Base-by-base conservation (phyloP, 1,284 basidiomycete genomes). In the Trichosporon coremiiforme region DNA sequence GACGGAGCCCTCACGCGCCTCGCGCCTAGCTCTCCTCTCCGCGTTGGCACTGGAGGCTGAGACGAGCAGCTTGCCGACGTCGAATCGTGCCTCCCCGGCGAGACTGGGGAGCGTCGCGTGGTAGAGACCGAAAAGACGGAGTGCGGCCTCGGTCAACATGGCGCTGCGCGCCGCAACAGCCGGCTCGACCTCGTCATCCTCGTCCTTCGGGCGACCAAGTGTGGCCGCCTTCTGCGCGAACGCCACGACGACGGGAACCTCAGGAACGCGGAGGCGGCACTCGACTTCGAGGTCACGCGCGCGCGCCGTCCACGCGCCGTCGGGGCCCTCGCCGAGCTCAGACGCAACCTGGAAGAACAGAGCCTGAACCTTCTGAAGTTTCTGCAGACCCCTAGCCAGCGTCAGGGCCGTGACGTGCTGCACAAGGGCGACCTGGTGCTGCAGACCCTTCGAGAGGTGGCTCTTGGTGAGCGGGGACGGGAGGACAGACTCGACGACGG, bases 51-150 rank as follows among this genome's bases (percentile, higher is more conserved):
- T 83, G 35, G 86, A 83, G 64, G 87, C 85, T 66, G 85, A 88
- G 65, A 86, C 85, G 22, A 95, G 83, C 35, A 95, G 81, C 78
- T 93, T 93, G 13, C 93, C 93, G 20, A 91, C 88, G 79, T 98
- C 95, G 77, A 95, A 95, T 64, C 89, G 87, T 7, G 89, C 88
- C 79, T 95, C 94, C 0, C 88, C 87, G 0, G 91, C 89, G 4
- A 92, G 83, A 5, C 87, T 86, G 0, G 93, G 91, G 13, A 97
- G 83, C 63, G 88, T 90, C 29, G 86, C 86, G 76, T 95, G 91
- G 81, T 96, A 97, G 38, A 96, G 86, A 86, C 90, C 91, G 67
- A 97, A 84, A 65, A 97, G 82, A 22, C 94, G 84, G 72, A 95
- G 88, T 0, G 92, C 88, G 29, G 87, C 87, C 81, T 97, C 95